Percentiles rank a stretch among this genome's conserved stretches.
These are phyloP conservation scores for Podosphaera leucotricha DNA, from an alignment of 2,329 filamentous ascomycete genomes.

Conservation along the genomic window DNA sequence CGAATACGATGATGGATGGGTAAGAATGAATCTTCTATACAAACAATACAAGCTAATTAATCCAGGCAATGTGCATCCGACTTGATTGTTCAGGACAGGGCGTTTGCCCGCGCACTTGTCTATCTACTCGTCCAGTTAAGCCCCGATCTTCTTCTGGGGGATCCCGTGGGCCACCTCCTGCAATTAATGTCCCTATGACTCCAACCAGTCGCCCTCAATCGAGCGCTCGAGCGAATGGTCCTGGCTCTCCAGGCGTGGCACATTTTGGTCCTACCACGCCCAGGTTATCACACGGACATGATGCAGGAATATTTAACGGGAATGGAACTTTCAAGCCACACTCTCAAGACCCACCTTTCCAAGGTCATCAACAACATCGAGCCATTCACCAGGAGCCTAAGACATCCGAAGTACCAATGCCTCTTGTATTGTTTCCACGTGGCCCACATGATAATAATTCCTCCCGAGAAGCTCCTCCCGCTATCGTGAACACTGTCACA, in stretches of 20 bases:
- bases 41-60: constrained; percentile 14
- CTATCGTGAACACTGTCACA: background rate
- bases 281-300: background rate
- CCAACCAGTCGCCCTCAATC: background rate
- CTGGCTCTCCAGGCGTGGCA: background rate
- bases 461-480: no score
- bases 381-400: background rate
- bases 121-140: constrained; percentile 71
- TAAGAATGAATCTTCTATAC: constrained; percentile 22
- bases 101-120: constrained; percentile 78
- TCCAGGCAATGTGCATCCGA: constrained; percentile 65
- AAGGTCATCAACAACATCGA: background rate
- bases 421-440: background rate
- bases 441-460: background rate
- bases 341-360: background rate
- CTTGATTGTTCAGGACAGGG: constrained; percentile 82
- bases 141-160: constrained; percentile 7
- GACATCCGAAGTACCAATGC: background rate
- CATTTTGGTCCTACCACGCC: background rate
- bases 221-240: background rate
- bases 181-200: background rate
- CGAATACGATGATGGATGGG: constrained; percentile 97
- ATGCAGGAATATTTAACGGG: no score
- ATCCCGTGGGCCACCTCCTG: background rate
- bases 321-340: background rate